A percentile compares a stretch with the other conserved stretches of the same genome.
phyloP scores from a whole-genome alignment of 495 filamentous ascomycete species.

The Neurospora terricola region DNA sequence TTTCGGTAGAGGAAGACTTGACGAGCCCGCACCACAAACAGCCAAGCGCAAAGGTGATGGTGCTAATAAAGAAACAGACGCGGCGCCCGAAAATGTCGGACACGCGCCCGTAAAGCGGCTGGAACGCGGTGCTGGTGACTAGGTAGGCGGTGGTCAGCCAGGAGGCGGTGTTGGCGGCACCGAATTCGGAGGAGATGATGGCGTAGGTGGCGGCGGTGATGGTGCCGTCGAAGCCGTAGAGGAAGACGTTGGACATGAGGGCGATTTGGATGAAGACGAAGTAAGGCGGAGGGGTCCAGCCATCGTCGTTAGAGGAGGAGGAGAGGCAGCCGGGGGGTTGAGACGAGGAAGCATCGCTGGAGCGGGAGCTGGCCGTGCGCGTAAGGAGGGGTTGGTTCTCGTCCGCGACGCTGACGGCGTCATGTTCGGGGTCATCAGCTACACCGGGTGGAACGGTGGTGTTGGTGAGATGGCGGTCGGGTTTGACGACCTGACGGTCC shows the following conservation, averaged over 20 bases:
- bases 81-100: conserved; percentile 46
- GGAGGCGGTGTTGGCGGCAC: conserved; percentile 39
- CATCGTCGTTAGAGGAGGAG: conserved; percentile 20
- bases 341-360: neutral
- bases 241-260: conserved; percentile 57
- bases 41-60: conserved; percentile 34
- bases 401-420: neutral
- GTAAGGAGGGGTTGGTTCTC: neutral
- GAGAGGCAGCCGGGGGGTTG: conserved; percentile 32
- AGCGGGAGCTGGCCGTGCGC: neutral
- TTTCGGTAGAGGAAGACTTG: neutral
- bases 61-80: conserved; percentile 38
- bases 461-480: neutral
- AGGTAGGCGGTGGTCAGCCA: conserved; percentile 73
- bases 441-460: neutral
- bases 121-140: conserved; percentile 62
- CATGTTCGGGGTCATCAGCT: neutral
- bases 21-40: conserved; percentile 39
- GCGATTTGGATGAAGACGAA: conserved; percentile 41
- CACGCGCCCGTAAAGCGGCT: conserved; percentile 35
- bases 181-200: conserved; percentile 48
- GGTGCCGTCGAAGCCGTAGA: conserved; percentile 56
- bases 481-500: neutral
- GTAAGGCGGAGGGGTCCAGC: conserved; percentile 25
- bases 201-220: conserved; percentile 59